These are phyloP conservation scores for Tylopilus plumbeoviolaceoides DNA, from an alignment of 768 basidiomycete genomes.

Conservation along the genomic window DNA sequence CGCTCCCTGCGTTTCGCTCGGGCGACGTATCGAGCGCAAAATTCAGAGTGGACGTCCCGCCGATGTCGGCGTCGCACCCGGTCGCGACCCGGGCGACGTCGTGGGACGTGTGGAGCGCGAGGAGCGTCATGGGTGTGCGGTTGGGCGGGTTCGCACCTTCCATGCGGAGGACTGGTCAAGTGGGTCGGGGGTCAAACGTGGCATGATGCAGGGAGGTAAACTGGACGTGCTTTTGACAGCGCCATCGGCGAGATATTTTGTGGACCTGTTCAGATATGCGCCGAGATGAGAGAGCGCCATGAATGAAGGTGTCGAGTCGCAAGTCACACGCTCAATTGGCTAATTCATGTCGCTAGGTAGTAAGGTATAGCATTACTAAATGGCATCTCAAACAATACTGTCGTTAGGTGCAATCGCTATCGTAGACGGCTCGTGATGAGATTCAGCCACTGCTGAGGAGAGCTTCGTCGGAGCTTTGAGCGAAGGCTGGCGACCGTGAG, in stretches of 20 bases:
- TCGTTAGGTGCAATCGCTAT: constrained; percentile 1
- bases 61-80: constrained; percentile 88
- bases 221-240: constrained; percentile 37
- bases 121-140: constrained; percentile 60
- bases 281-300: constrained; percentile 27
- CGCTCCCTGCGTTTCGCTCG: constrained; percentile 42
- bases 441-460: not conserved
- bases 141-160: constrained; percentile 63
- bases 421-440: not conserved
- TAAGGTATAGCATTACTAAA: not conserved
- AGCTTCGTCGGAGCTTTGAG: not conserved
- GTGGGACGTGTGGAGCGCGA: constrained; percentile 55
- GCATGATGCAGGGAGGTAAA: constrained; percentile 8
- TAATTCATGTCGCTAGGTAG: no score
- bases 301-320: not conserved
- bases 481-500: not conserved
- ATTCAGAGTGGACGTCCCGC: constrained; percentile 75
- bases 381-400: constrained; percentile 2
- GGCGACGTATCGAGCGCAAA: constrained; percentile 63
- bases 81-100: constrained; percentile 64
- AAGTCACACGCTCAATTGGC: no score
- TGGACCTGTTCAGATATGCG: constrained; percentile 37
- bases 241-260: constrained; percentile 37
- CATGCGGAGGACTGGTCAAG: constrained; percentile 62
- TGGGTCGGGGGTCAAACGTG: constrained; percentile 13